Evolutionary conservation across 2,329 filamentous ascomycete species (phyloP), one percentile per base, ranked within the genome.

Genomic region (Parafenestella ontariensis): DNA sequence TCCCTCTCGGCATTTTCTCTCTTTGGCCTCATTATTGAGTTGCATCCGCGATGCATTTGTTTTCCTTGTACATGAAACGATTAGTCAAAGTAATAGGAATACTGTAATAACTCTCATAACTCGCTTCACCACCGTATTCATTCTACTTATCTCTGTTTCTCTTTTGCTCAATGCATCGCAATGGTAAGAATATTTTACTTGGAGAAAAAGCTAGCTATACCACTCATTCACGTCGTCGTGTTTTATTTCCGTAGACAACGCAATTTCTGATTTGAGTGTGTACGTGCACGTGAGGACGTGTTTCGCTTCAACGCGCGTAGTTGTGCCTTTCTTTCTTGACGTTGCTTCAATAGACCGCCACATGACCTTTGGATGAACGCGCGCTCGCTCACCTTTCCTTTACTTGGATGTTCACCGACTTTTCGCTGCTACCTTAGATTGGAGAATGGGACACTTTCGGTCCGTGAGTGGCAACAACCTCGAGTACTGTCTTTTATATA

Each of bases 361-460:
- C 36, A 40, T 13, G 7, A 15, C 36, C 11, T 13, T 31, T 17
- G 13, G 37, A 23, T n/a, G 18, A 2, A n/a, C 20, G 17, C 4
- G 2, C 37, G 24, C 17, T 13, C 18, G 2, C 21, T 37, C 34
- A 49, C 46, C 46, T 57, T 46, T 36, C 46, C 46, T 57, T 46
- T 36, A 54, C 55, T 39, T 51, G 18, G 13, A 13, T 10, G 23
- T 21, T n/a, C n/a, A n/a, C n/a, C n/a, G n/a, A 26, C 24, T 26
- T 26, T 26, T 26, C 24, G 9, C 5, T 9, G 9, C 24, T 9
- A 26, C 24, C 24, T n/a, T n/a, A n/a, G n/a, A n/a, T n/a, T n/a
- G n/a, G n/a, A n/a, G n/a, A n/a, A n/a, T n/a, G n/a, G n/a, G n/a
- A n/a, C n/a, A n/a, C n/a, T n/a, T n/a, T n/a, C n/a, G n/a, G 24